Conservation (phyloP, 495 filamentous ascomycete genomes). For the Aspergillus cristatus region DNA sequence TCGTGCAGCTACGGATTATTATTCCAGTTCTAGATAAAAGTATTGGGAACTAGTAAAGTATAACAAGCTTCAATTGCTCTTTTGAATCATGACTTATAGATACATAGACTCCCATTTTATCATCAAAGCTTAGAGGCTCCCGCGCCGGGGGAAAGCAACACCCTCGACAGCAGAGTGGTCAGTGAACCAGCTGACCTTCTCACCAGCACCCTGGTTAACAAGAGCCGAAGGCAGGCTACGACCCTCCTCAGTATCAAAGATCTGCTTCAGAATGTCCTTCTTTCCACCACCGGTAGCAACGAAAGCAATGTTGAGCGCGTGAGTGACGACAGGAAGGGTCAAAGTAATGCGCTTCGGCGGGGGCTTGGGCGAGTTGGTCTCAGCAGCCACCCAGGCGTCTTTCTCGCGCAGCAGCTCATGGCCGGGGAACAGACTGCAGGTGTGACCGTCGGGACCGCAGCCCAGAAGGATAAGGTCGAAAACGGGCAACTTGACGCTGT, state of each 20-base stretch:
- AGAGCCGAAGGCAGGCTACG: slow-evolving; percentile 70
- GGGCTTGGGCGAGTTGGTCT: slow-evolving; percentile 89
- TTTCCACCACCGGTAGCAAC: slow-evolving; percentile 84
- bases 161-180: slow-evolving; percentile 75
- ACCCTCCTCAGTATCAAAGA: slow-evolving; percentile 75
- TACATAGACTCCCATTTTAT: no score
- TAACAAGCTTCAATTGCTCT: no score
- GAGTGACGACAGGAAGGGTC: slow-evolving; percentile 78
- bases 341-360: slow-evolving; percentile 86
- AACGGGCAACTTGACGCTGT: slow-evolving; percentile 82
- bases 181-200: slow-evolving; percentile 91
- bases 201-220: slow-evolving; percentile 72
- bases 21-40: no score
- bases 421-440: slow-evolving; percentile 89
- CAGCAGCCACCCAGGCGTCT: slow-evolving; percentile 84
- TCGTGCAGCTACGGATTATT: no score
- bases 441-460: slow-evolving; percentile 92
- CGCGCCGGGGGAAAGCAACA: slow-evolving; percentile 65
- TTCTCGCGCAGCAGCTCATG: slow-evolving; percentile 80
- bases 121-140: slow-evolving; percentile 40
- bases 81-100: no score
- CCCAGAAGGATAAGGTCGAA: slow-evolving; percentile 92
- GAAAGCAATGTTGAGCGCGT: slow-evolving; percentile 77
- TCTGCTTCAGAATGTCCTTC: slow-evolving; percentile 82
- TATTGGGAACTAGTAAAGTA: no score